Percentiles rank a stretch among this genome's conserved stretches.
These are phyloP conservation scores for Kuraishia cidri DNA, from an alignment of 805 yeast species.

Conservation along the genomic window DNA sequence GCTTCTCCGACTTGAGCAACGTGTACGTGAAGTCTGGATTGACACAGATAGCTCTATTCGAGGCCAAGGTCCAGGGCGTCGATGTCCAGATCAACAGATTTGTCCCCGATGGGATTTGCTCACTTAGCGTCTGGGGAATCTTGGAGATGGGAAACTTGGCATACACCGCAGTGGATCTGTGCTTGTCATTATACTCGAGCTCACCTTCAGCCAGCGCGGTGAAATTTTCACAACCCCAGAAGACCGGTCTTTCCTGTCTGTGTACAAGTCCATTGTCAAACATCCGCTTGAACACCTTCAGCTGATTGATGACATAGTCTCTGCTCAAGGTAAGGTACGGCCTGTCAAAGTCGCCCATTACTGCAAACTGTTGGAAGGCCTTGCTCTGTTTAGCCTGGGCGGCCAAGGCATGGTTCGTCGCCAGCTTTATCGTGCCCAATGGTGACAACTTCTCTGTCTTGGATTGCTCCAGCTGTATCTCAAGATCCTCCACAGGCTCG, in stretches of 20 bases:
- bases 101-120: constrained; percentile 5
- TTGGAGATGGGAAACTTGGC: constrained; percentile 52
- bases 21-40: constrained; percentile 53
- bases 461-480: constrained; percentile 6
- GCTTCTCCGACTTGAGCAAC: constrained; percentile 30
- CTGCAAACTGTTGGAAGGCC: constrained; percentile 62
- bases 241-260: constrained; percentile 90
- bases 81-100: constrained; percentile 76
- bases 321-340: constrained; percentile 69
- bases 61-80: constrained; percentile 95
- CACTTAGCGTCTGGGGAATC: constrained; percentile 12
- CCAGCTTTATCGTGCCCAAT: constrained; percentile 54
- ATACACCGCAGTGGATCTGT: constrained; percentile 59
- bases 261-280: constrained; percentile 59
- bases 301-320: constrained; percentile 66
- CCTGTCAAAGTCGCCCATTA: constrained; percentile 74
- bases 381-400: constrained; percentile 56
- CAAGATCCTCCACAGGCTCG: constrained; percentile 1
- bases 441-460: constrained; percentile 22
- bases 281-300: constrained; percentile 59
- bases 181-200: constrained; percentile 72
- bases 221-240: constrained; percentile 91
- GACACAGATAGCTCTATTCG: constrained; percentile 77
- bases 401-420: constrained; percentile 58
- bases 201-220: constrained; percentile 98